These are phyloP conservation scores for Tetracladium marchalianum DNA, from an alignment of 495 filamentous ascomycete genomes.

Conservation along the genomic window DNA sequence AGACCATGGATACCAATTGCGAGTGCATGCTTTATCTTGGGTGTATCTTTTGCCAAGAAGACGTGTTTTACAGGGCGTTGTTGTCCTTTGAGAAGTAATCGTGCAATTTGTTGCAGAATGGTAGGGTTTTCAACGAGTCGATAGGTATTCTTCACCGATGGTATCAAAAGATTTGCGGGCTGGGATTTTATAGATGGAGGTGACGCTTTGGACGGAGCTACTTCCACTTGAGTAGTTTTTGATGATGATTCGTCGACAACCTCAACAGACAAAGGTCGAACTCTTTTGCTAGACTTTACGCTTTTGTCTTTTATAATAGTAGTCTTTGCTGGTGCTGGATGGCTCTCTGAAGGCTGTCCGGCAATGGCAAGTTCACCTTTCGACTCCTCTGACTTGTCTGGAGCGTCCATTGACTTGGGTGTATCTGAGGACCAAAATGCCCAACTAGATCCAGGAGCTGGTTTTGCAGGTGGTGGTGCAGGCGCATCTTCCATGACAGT, in stretches of 20 bases:
- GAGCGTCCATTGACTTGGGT: conserved; percentile 26
- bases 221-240: conserved; percentile 19
- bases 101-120: conserved; percentile 60
- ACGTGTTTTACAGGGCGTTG: conserved; percentile 59
- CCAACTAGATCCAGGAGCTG: conserved; percentile 16
- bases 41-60: conserved; percentile 55
- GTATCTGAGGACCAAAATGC: conserved; percentile 47
- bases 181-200: conserved; percentile 17
- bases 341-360: conserved; percentile 51
- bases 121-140: conserved; percentile 54
- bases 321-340: conserved; percentile 50
- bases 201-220: conserved; percentile 19
- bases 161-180: conserved; percentile 56
- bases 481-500: conserved; percentile 19
- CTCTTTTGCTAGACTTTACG: conserved; percentile 24
- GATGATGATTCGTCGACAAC: conserved; percentile 17
- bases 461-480: conserved; percentile 8
- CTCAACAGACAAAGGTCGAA: conserved; percentile 23
- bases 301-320: conserved; percentile 33
- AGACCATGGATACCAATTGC: conserved; percentile 94
- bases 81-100: conserved; percentile 51
- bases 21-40: conserved; percentile 69
- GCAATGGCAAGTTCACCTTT: conserved; percentile 61
- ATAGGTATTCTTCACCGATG: conserved; percentile 60
- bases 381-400: conserved; percentile 25